phyloP scores from a whole-genome alignment of 495 filamentous ascomycete genomes.

The Penicillium lagena region DNA sequence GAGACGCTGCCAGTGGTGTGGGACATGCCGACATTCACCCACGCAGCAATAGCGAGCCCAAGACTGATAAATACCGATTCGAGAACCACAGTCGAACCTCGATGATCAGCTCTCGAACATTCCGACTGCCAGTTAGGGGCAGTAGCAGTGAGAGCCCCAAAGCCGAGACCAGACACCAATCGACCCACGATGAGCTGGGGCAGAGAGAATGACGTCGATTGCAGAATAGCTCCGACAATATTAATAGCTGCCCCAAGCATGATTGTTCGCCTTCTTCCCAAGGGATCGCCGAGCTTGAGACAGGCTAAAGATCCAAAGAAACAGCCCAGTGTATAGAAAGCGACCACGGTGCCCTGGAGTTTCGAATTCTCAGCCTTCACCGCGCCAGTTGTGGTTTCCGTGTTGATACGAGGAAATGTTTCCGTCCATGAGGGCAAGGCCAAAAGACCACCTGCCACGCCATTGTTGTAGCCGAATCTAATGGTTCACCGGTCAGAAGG shows the following conservation, averaged over 20 bases:
- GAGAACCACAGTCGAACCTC: slow-evolving; percentile 35
- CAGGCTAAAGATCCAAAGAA: slow-evolving; percentile 47
- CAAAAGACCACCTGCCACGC: too few relatives aligned
- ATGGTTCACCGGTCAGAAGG: too few relatives aligned
- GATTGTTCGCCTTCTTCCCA: slow-evolving; percentile 48
- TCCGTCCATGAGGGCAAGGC: too few relatives aligned
- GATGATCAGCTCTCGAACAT: slow-evolving; percentile 22
- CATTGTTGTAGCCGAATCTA: too few relatives aligned
- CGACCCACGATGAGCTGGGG: slow-evolving; percentile 30
- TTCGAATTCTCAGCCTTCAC: too few relatives aligned
- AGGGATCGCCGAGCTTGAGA: slow-evolving; percentile 41
- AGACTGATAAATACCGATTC: slow-evolving; percentile 46
- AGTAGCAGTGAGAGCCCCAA: slow-evolving; percentile 53
- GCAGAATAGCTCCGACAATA: slow-evolving; percentile 48
- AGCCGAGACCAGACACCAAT: slow-evolving; percentile 50
- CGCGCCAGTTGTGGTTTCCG: too few relatives aligned
- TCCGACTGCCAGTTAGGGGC: slow-evolving; percentile 49
- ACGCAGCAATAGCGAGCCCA: slow-evolving; percentile 32
- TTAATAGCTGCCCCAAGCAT: slow-evolving; percentile 44
- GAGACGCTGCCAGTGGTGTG: slow-evolving; percentile 18
- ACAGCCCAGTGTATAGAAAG: slow-evolving; percentile 16
- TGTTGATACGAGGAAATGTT: too few relatives aligned
- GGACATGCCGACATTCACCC: slow-evolving; percentile 38
- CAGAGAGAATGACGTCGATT: slow-evolving; percentile 19
- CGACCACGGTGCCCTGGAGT: background rate